phyloP scores from a whole-genome alignment of 2,329 filamentous ascomycete species.

The Sclerotinia subarctica region DNA sequence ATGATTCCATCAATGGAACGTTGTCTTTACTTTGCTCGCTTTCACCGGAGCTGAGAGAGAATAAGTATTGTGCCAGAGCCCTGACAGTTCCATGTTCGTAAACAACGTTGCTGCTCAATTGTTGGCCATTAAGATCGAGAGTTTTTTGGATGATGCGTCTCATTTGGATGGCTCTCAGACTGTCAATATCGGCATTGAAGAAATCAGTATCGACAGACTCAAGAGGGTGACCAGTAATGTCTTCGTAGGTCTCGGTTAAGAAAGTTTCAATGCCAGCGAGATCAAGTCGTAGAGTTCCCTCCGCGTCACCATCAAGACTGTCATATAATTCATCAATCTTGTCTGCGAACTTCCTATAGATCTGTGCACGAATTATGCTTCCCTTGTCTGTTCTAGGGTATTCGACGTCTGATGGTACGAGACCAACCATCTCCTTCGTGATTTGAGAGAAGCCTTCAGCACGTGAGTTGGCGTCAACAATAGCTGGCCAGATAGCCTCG shows the following conservation, averaged over 20 bases:
- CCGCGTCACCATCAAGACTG: conserved; percentile 31
- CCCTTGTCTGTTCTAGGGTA: conserved; percentile 54
- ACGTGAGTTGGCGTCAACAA: conserved; percentile 50
- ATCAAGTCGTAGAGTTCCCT: conserved; percentile 28
- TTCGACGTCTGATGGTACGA: conserved; percentile 44
- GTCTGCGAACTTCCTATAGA: conserved; percentile 46
- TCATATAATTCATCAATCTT: conserved; percentile 46
- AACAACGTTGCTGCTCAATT: conserved; percentile 54
- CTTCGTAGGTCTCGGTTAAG: conserved; percentile 29
- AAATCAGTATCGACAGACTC: conserved; percentile 50
- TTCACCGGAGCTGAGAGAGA: conserved; percentile 39
- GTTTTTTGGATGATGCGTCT: conserved; percentile 50
- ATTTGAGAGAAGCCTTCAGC: conserved; percentile 53
- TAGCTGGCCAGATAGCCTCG: conserved; percentile 48
- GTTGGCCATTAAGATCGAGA: conserved; percentile 47
- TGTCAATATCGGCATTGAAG: conserved; percentile 57
- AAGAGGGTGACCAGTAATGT: conserved; percentile 19
- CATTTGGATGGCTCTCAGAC: conserved; percentile 55
- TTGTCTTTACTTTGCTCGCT: conserved; percentile 39
- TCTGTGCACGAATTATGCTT: conserved; percentile 49
- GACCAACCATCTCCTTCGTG: conserved; percentile 50
- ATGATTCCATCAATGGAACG: conserved; percentile 43
- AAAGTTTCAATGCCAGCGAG: conserved; percentile 38
- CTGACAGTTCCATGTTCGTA: conserved; percentile 55
- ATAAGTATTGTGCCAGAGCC: conserved; percentile 46